Percentiles rank a stretch among this genome's conserved stretches.
Evolutionary conservation across 768 basidiomycete genomes (phyloP).

Genomic region (Boletus tomentosulus): DNA sequence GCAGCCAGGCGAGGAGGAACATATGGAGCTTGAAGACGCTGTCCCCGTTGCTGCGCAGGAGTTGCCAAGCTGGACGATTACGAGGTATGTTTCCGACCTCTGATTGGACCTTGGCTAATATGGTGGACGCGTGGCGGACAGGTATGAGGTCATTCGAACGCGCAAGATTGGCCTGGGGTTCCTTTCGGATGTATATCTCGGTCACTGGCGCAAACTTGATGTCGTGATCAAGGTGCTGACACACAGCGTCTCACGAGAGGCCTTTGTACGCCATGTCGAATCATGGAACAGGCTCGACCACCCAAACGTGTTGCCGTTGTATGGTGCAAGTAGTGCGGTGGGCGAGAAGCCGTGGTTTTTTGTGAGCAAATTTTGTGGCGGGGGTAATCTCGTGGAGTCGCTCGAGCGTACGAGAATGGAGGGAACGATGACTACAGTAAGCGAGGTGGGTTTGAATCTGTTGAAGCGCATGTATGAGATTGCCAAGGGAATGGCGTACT

Average conservation of each 20-base stretch:
- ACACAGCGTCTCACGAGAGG: conserved; percentile 51
- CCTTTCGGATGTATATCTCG: conserved; percentile 77
- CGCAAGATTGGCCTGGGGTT: conserved; percentile 67
- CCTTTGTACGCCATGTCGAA: conserved; percentile 67
- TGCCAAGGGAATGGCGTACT: conserved; percentile 76
- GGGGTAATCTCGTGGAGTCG: conserved; percentile 61
- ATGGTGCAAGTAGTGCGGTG: conserved; percentile 70
- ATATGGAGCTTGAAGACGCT: not conserved
- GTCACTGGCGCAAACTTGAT: conserved; percentile 59
- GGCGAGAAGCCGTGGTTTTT: conserved; percentile 75
- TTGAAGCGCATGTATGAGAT: conserved; percentile 68
- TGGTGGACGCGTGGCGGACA: conserved; percentile 15
- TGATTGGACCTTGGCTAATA: not conserved
- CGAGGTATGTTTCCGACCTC: conserved; percentile 36
- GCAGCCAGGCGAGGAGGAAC: not conserved
- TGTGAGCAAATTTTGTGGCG: conserved; percentile 67
- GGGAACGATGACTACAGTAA: not conserved
- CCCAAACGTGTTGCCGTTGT: conserved; percentile 66
- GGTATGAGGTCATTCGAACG: conserved; percentile 73
- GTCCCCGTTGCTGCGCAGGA: conserved; percentile 11
- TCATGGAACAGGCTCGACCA: conserved; percentile 72
- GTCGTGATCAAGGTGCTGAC: conserved; percentile 76
- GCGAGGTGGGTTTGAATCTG: conserved; percentile 31
- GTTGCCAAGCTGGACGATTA: conserved; percentile 76
- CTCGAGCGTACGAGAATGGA: conserved; percentile 35